Base-by-base conservation (phyloP, 768 basidiomycete genomes). In the Dendrothele bispora region DNA sequence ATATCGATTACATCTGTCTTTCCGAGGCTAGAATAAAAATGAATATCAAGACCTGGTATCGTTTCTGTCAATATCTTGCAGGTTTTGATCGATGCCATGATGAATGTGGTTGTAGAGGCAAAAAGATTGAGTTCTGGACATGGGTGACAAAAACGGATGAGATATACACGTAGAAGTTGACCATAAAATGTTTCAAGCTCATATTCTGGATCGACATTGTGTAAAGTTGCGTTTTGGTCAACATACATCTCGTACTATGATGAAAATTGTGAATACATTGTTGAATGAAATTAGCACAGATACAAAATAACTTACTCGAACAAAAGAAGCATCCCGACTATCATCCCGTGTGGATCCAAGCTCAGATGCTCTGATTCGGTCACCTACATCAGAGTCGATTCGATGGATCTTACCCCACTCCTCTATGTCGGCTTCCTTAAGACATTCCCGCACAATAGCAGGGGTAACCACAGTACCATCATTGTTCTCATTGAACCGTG, bases 181-280 rank as follows among this genome's bases (percentile, higher is more conserved):
- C 69, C 67, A 54, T 62, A 72, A 38, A 67, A 69, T 12, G 57
- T 50, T 18, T 56, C 29, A 1, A 40, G 37, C 17, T 36, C 25
- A 21, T 49, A 54, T 4, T 37, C 25, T 4, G 42, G 32, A 1
- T n/a, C 37, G 29, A 10, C 22, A 2, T 50, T 34, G 3, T 29
- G 50, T 14, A 43, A 18, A 2, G 34, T 35, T 1, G 62, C 60
- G 49, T 65, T 49, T 6, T 50, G 48, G 52, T 73, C 69, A 8
- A 68, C 58, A 36, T 57, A 53, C 28, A 63, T 35, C 30, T 67
- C 54, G 51, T 72, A 72, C 70, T 70, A 27, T 25, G 15, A 27
- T 15, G 8, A 32, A 42, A 24, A 36, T 28, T 34, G 27, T 37
- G 10, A 28, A 21, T 35, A 24, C 8, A 25, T 12, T 36, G 22